Base-by-base conservation (phyloP, 1,284 basidiomycete genomes). In the Cutaneotrichosporon sp. region DNA sequence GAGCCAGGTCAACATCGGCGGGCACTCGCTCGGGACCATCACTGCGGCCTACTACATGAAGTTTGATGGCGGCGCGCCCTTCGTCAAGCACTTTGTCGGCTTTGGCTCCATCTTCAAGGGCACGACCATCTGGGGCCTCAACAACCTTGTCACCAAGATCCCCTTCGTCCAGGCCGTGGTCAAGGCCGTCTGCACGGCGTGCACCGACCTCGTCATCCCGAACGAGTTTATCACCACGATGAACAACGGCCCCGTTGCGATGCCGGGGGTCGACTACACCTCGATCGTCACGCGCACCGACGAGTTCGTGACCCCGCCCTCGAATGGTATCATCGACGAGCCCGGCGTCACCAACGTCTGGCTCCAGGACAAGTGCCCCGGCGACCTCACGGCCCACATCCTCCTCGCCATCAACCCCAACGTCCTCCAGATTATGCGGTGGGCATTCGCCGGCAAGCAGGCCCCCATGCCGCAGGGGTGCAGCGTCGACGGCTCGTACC, bases 1-100 rank as follows among this genome's bases (percentile, higher is more conserved):
- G 20, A 16, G n/a, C n/a, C 58, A 62, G 56, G 61, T 62, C 61
- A 58, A 58, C 61, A 20, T 62, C 31, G 61, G 52, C 38, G 61
- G 56, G 34, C 56, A 58, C 60, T 42, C 33, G 14, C 58, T 62
- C 56, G 60, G 60, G 14, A 62, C 60, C 7, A 50, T 52, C 2
- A 56, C 58, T 11, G 33, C 24, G 3, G 7, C 56, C 3, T 58
- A 62, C 34, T 62, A 62, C 45, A 58, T 62, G 34, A 62, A 62
- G 60, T 62, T 54, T 34, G 52, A 54, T 46, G 56, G 60, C 13
- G 60, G 60, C 43, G 36, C 25, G 31, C 36, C 34, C 7, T 18
- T 18, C 5, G 56, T 58, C 22, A 45, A 51, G 22, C 20, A 43
- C 33, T 62, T 54, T 34, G 46, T 58, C 11, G 60, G 60, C 29